Evolutionary conservation across 1,284 basidiomycete genomes (phyloP).

Genomic region (Malassezia vespertilionis): DNA sequence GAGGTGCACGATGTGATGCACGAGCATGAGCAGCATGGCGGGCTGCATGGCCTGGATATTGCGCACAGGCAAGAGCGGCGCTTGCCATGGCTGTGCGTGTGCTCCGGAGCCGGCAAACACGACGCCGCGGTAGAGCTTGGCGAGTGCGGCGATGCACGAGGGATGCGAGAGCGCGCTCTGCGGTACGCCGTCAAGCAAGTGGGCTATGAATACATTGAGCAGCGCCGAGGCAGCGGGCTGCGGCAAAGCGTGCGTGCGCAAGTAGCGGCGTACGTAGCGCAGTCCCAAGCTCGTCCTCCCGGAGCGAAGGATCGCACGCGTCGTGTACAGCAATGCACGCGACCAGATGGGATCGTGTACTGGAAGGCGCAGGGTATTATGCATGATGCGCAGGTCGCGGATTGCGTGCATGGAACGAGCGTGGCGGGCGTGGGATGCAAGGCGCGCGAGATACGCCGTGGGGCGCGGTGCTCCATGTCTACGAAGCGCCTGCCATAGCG

Average conservation of each 20-base stretch:
- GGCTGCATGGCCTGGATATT: too few species aligned
- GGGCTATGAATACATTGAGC: constrained; percentile 4
- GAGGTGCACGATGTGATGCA: neutral
- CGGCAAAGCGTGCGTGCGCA: neutral
- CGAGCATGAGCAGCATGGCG: neutral
- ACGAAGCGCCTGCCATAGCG: too few species aligned
- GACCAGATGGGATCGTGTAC: neutral
- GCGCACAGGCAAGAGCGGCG: too few species aligned
- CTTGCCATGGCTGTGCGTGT: neutral
- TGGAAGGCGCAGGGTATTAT: neutral
- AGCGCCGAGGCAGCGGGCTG: neutral
- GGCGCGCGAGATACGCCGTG: constrained; percentile 1
- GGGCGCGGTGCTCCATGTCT: constrained; percentile 1
- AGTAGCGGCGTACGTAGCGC: constrained; percentile 1
- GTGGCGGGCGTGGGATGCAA: constrained; percentile 1
- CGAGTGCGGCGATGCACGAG: too few species aligned
- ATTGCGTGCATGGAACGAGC: neutral
- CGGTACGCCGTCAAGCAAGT: neutral
- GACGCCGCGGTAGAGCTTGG: neutral
- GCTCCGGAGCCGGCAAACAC: neutral
- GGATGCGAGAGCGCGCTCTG: neutral
- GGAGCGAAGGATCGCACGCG: neutral
- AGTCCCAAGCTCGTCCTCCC: constrained; percentile 6
- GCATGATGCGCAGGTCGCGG: neutral
- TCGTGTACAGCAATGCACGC: neutral